phyloP scores from a whole-genome alignment of 768 basidiomycete species.

The Tulasnella sp. region DNA sequence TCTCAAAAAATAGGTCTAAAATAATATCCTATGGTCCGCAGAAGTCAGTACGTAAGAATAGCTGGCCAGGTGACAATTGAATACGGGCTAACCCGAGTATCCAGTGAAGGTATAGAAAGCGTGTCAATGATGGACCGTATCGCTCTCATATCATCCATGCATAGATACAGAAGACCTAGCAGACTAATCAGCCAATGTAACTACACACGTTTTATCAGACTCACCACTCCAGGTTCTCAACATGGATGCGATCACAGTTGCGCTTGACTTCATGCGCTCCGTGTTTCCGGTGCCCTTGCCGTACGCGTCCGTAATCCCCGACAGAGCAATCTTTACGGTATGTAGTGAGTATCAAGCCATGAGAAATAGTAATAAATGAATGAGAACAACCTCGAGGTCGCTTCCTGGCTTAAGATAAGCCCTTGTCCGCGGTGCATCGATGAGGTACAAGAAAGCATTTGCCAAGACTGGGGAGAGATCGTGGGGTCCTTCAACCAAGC shows the following conservation, averaged over 20 bases:
- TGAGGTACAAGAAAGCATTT: conserved; percentile 67
- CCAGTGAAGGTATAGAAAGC: conserved; percentile 77
- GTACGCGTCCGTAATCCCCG: conserved; percentile 87
- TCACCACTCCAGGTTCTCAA: conserved; percentile 88
- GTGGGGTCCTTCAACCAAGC: conserved; percentile 77
- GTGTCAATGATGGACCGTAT: conserved; percentile 78
- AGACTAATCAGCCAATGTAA: neutral
- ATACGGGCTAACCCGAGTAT: conserved; percentile 61
- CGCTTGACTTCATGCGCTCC: conserved; percentile 68
- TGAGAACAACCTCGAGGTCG: conserved; percentile 93
- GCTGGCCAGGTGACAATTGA: no score
- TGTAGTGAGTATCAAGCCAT: neutral
- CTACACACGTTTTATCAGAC: conserved; percentile 24
- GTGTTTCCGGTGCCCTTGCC: conserved; percentile 69
- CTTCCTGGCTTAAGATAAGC: conserved; percentile 66
- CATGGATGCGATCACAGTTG: conserved; percentile 71
- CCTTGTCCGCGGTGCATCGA: conserved; percentile 77
- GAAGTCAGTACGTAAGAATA: neutral
- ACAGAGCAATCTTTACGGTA: conserved; percentile 59
- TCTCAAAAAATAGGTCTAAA: conserved; percentile 87
- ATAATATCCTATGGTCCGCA: conserved; percentile 61
- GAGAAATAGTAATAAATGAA: no score
- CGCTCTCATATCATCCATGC: conserved; percentile 78
- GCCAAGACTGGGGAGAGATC: conserved; percentile 74
- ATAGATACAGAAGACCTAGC: conserved; percentile 81